A percentile compares a stretch with the other conserved stretches of the same genome.
Conservation (phyloP, 2,329 filamentous ascomycete species). For the Microcyclosporella mali region DNA sequence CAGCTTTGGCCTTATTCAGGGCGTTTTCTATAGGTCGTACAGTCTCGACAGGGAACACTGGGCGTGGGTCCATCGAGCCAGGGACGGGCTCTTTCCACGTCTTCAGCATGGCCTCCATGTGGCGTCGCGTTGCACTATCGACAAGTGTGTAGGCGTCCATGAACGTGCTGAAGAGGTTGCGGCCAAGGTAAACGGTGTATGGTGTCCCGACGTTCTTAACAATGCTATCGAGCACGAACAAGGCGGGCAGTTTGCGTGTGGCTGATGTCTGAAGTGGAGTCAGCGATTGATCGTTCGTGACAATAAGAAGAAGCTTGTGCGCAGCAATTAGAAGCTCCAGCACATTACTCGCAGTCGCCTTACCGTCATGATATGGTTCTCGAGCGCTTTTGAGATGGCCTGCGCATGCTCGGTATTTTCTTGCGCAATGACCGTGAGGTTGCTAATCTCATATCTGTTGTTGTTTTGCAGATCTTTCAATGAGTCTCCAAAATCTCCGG, state of each 20-base stretch:
- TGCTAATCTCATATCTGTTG: slow-evolving; percentile 92
- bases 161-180: slow-evolving; percentile 86
- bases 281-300: slow-evolving; percentile 29
- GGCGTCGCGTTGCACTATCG: slow-evolving; percentile 71
- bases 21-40: slow-evolving; percentile 91
- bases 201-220: slow-evolving; percentile 98
- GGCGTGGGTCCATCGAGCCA: slow-evolving; percentile 83
- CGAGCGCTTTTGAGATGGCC: slow-evolving; percentile 81
- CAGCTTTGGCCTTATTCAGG: slow-evolving; percentile 70
- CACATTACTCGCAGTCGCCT: slow-evolving; percentile 33
- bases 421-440: slow-evolving; percentile 92
- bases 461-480: slow-evolving; percentile 87
- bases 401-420: slow-evolving; percentile 95
- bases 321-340: no score
- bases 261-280: slow-evolving; percentile 65
- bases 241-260: slow-evolving; percentile 82
- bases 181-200: slow-evolving; percentile 90
- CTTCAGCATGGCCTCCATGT: slow-evolving; percentile 94
- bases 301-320: slow-evolving; percentile 2
- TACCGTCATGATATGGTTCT: slow-evolving; percentile 93
- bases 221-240: slow-evolving; percentile 96
- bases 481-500: slow-evolving; percentile 88
- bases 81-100: slow-evolving; percentile 98
- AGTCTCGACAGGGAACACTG: slow-evolving; percentile 82
- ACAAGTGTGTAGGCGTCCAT: slow-evolving; percentile 95